phyloP scores from a whole-genome alignment of 2,329 filamentous ascomycete species.

The Zarea fungicola region DNA sequence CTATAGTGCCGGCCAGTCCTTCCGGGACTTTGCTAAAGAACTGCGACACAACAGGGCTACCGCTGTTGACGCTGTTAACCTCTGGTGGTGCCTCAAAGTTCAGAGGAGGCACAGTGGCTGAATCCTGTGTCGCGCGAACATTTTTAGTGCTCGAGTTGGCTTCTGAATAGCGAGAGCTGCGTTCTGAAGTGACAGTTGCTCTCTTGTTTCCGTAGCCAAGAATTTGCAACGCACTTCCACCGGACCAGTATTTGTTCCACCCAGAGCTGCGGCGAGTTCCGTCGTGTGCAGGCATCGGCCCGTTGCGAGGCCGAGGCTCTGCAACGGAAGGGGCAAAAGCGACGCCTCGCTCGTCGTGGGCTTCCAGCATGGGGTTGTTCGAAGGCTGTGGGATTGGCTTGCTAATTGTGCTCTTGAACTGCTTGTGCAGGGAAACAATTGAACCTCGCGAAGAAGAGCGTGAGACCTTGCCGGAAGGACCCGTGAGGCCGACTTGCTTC shows the following conservation, averaged over 20 bases:
- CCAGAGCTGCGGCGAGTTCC: slow-evolving; percentile 59
- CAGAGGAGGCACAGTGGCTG: slow-evolving; percentile 65
- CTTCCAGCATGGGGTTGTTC: slow-evolving; percentile 26
- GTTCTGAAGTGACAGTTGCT: slow-evolving; percentile 49
- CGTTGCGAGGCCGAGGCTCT: slow-evolving; percentile 32
- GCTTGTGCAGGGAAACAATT: slow-evolving; percentile 51
- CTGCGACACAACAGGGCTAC: slow-evolving; percentile 64
- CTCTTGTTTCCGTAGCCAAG: slow-evolving; percentile 53
- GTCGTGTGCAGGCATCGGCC: slow-evolving; percentile 32
- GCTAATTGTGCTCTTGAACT: slow-evolving; percentile 58
- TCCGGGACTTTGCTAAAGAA: slow-evolving; percentile 49
- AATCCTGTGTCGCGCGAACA: slow-evolving; percentile 54
- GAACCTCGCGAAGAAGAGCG: slow-evolving; percentile 46
- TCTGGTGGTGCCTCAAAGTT: slow-evolving; percentile 58
- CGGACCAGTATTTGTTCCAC: slow-evolving; percentile 75
- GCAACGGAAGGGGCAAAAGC: slow-evolving; percentile 31
- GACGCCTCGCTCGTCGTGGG: slow-evolving; percentile 38
- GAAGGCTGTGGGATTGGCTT: slow-evolving; percentile 51
- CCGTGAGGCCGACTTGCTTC: no score
- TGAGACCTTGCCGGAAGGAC: slow-evolving; percentile 50
- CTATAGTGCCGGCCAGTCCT: slow-evolving; percentile 56
- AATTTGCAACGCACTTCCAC: slow-evolving; percentile 63
- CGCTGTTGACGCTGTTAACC: slow-evolving; percentile 61
- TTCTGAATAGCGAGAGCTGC: slow-evolving; percentile 51
- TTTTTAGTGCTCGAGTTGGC: slow-evolving; percentile 29